Evolutionary conservation across 345 rosid species (phyloP).

Genomic region (Odontarrhena argentea): DNA sequence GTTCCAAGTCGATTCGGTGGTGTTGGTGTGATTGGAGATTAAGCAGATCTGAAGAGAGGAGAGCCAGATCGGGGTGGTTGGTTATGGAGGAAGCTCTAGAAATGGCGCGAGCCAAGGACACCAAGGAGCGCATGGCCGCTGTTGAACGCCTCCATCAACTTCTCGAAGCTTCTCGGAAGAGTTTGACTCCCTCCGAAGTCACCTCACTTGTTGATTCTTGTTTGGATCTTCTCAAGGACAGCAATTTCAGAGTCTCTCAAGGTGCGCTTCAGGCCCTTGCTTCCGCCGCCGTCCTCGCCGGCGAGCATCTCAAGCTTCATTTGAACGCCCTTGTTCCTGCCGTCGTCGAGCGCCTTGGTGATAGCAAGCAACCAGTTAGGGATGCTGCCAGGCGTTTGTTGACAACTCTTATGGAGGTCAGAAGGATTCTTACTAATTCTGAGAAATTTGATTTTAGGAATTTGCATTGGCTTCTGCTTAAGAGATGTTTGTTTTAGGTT

Average conservation of each 20-base stretch:
- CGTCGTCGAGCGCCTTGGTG: conserved; percentile 89
- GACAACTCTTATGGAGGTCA: conserved; percentile 99
- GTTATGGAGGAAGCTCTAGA: conserved; percentile 96
- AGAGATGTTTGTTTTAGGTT: conserved; percentile 54
- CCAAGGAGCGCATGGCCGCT: conserved; percentile 99
- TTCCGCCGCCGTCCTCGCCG: conserved; percentile 95
- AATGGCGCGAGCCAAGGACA: conserved; percentile 96
- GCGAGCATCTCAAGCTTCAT: conserved; percentile 91
- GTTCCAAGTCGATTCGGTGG: conserved; percentile 11
- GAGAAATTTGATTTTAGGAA: not conserved
- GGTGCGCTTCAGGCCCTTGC: conserved; percentile 97
- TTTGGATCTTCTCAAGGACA: conserved; percentile 95
- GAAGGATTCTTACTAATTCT: not conserved
- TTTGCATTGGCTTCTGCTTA: conserved; percentile 5
- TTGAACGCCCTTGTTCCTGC: conserved; percentile 93
- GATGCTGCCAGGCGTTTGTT: conserved; percentile 93
- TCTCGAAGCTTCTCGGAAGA: conserved; percentile 81
- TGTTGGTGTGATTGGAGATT: conserved; percentile 21
- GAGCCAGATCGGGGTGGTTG: conserved; percentile 50
- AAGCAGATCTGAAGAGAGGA: conserved; percentile 50
- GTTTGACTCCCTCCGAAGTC: conserved; percentile 72
- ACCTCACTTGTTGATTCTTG: conserved; percentile 89
- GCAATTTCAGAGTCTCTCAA: conserved; percentile 87
- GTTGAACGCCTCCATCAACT: conserved; percentile 90
- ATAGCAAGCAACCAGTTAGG: conserved; percentile 88